phyloP scores from a whole-genome alignment of 805 yeast genomes.

The Sugiyamaella boreocaroliniensis region DNA sequence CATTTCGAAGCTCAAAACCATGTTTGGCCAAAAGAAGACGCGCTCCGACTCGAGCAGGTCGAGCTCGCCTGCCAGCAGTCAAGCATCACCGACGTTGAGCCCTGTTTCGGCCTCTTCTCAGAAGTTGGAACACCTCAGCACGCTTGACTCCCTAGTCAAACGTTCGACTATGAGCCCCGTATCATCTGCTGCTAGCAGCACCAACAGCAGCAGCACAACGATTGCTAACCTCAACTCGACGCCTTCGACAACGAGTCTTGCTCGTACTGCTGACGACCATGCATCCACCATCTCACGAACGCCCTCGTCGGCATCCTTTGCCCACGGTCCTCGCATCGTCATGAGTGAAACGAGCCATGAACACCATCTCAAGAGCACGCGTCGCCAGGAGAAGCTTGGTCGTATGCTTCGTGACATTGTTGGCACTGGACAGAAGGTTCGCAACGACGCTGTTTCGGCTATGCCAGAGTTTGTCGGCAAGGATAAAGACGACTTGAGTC shows the following conservation, averaged over 20 bases:
- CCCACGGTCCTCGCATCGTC: slow-evolving; percentile 18
- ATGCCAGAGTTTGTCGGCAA: slow-evolving; percentile 19
- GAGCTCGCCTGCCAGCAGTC: neutral
- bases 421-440: slow-evolving; percentile 35
- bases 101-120: neutral
- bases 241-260: neutral
- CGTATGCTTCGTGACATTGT: slow-evolving; percentile 50
- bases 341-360: slow-evolving; percentile 60
- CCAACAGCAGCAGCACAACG: neutral
- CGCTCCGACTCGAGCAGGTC: neutral
- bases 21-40: slow-evolving; percentile 5
- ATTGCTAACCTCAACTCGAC: neutral
- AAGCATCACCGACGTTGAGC: neutral
- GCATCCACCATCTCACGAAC: neutral
- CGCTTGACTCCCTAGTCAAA: neutral
- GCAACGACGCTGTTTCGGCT: slow-evolving; percentile 26
- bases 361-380: slow-evolving; percentile 66
- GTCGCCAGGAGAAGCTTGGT: slow-evolving; percentile 38
- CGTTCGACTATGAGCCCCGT: neutral
- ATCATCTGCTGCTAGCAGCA: neutral
- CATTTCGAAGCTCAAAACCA: slow-evolving; percentile 14
- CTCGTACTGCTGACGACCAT: neutral
- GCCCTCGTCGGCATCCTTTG: neutral
- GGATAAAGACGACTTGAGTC: slow-evolving; percentile 17
- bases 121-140: neutral